Conservation (phyloP, 208 protist species). For the Sergeia podlipaevii region DNA sequence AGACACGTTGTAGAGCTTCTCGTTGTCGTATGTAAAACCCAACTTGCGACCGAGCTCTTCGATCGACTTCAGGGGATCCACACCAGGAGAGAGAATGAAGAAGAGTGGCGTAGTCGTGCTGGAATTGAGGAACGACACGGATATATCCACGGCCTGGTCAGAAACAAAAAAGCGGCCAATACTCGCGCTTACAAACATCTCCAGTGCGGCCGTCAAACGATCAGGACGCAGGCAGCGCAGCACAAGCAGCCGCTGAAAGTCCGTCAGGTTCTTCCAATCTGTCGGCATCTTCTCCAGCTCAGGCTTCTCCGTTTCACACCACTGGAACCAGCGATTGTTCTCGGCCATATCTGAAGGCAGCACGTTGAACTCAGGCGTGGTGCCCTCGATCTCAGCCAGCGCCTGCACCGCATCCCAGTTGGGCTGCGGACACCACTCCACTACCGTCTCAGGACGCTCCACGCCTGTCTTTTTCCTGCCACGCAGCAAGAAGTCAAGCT, state of each 20-base stretch:
- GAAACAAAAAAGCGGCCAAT: conserved; percentile 96
- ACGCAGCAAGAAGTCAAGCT: conserved; percentile 95
- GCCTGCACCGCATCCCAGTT: conserved; percentile 92
- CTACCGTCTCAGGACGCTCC: conserved; percentile 85
- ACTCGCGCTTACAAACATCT: conserved; percentile 89
- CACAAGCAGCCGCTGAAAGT: conserved; percentile 96
- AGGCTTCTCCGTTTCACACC: conserved; percentile 90
- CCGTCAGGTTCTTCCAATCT: conserved; percentile 94
- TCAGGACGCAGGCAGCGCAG: conserved; percentile 96
- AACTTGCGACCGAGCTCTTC: conserved; percentile 94
- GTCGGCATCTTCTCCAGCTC: conserved; percentile 91
- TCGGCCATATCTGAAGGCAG: conserved; percentile 89
- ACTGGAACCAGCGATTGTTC: conserved; percentile 92
- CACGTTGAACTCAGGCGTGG: conserved; percentile 82
- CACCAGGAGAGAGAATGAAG: conserved; percentile 99
- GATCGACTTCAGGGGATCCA: conserved; percentile 96
- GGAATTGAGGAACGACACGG: conserved; percentile 93
- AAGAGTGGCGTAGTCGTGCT: conserved; percentile 96
- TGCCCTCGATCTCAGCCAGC: conserved; percentile 87
- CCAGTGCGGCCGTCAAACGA: conserved; percentile 94
- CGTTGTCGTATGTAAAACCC: conserved; percentile 94
- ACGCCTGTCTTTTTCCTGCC: conserved; percentile 89
- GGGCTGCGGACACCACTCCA: conserved; percentile 89
- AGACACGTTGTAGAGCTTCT: conserved; percentile 95
- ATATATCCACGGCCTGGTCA: conserved; percentile 93